phyloP scores from a whole-genome alignment of 805 yeast genomes.

The Barnettozyma pratensis region DNA sequence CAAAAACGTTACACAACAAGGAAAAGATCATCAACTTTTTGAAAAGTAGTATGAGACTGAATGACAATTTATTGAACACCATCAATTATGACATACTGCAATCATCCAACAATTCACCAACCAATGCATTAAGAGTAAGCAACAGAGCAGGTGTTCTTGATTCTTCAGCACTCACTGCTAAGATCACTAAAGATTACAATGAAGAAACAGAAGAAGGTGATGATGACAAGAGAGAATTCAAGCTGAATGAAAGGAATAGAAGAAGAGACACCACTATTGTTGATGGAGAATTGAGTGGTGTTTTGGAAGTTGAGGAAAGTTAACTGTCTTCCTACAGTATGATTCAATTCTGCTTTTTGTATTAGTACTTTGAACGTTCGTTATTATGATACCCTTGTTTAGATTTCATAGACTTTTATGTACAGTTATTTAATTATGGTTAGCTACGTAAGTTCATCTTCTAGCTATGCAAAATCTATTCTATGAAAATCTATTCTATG shows the following conservation, averaged over 20 bases:
- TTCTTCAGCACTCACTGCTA: neutral
- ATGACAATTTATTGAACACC: constrained; percentile 32
- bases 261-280: neutral
- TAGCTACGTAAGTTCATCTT: no score
- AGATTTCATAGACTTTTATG: no score
- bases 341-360: no score
- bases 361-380: no score
- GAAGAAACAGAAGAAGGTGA: neutral
- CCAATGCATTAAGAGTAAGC: neutral
- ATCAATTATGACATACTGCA: constrained; percentile 23
- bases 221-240: neutral
- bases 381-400: no score
- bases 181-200: neutral
- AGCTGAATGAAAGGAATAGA: neutral
- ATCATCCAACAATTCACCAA: neutral
- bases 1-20: constrained; percentile 60
- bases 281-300: constrained; percentile 47
- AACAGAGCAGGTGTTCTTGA: neutral
- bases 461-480: no score
- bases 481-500: no score
- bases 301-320: constrained; percentile 34
- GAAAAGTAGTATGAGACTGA: constrained; percentile 56
- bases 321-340: no score
- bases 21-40: constrained; percentile 76
- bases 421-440: no score